Evolutionary conservation across 306 rosid species (phyloP), one percentile per base, ranked within the genome.

Genomic region (Dryas drummondii): DNA sequence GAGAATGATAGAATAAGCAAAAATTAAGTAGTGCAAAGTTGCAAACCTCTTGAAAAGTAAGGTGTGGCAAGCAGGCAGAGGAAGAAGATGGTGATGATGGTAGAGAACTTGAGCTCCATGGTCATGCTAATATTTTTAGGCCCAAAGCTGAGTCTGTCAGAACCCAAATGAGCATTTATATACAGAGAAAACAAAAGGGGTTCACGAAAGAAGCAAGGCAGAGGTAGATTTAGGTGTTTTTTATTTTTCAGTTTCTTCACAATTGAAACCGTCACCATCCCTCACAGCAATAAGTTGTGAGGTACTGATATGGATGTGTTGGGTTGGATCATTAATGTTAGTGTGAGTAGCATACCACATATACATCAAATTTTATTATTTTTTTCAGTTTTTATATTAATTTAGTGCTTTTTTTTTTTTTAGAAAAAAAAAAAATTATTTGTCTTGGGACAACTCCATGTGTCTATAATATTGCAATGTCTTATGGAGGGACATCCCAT

Each of bases 51-150:
- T 40, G 88, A 69, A 71, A 68, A 48, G 70, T 5, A 76, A 78
- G 96, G 89, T 6, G 80, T 69, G 41, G 81, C 44, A 49, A 86
- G 78, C 78, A 89, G 52, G 82, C 89, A 83, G 68, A 88, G 56
- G 72, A 89, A 78, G 78, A 87, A 62, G 78, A 58, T 27, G 40
- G 72, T 52, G 77, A 73, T 61, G 82, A 83, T 50, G 82, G 62
- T 41, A 80, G 84, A 82, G 58, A 46, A 0, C 82, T 66, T 89
- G 79, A 83, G 65, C 87, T 86, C 91, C 97, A 93, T 91, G 59
- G 56, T 15, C 44, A 46, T 57, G 61, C 62, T 52, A 80, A 82
- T 45, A 76, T 32, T 32, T 32, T 32, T 32, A 55, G 10, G 60
- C 56, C 16, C 56, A 52, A 75, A 40, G 70, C 52, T 71, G n/a